A percentile compares a stretch with the other conserved stretches of the same genome.
These are phyloP conservation scores for Kwoniella heveanensis DNA, from an alignment of 768 basidiomycete species.

Conservation along the genomic window DNA sequence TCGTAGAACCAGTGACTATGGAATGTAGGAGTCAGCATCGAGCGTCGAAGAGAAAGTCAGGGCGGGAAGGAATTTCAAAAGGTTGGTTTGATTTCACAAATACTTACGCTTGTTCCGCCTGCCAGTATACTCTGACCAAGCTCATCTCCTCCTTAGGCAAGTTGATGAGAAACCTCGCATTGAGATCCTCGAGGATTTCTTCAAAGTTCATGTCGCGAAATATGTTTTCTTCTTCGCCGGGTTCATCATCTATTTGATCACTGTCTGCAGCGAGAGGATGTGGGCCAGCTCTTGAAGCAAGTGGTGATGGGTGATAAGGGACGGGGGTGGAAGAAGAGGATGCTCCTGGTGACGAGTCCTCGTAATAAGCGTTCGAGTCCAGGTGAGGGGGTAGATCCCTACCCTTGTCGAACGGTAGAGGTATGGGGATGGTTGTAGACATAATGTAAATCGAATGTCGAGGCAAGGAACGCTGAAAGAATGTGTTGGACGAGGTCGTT, in stretches of 20 bases:
- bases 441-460: slow-evolving; percentile 2
- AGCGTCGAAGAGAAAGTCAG: too few species aligned
- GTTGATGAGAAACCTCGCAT: slow-evolving; percentile 83
- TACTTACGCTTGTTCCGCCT: slow-evolving; percentile 96
- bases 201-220: slow-evolving; percentile 47
- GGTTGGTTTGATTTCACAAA: too few species aligned
- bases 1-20: slow-evolving; percentile 99
- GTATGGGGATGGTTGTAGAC: slow-evolving; percentile 15
- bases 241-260: slow-evolving; percentile 25
- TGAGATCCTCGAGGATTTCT: slow-evolving; percentile 53
- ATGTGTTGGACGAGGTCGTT: too few species aligned
- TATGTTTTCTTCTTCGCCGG: slow-evolving; percentile 38
- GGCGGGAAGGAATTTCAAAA: too few species aligned
- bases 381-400: slow-evolving; percentile 22
- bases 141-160: slow-evolving; percentile 89
- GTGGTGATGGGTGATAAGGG: neutral
- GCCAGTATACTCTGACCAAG: slow-evolving; percentile 93
- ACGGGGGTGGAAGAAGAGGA: slow-evolving; percentile 19
- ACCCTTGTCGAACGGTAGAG: slow-evolving; percentile 16
- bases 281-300: slow-evolving; percentile 1
- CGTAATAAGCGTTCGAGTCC: neutral
- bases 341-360: slow-evolving; percentile 12
- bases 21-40: neutral
- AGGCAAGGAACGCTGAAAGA: neutral
- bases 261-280: neutral